These are phyloP conservation scores for Carex kokanica DNA, from an alignment of 176 grass and related monocot genomes.

Conservation along the genomic window DNA sequence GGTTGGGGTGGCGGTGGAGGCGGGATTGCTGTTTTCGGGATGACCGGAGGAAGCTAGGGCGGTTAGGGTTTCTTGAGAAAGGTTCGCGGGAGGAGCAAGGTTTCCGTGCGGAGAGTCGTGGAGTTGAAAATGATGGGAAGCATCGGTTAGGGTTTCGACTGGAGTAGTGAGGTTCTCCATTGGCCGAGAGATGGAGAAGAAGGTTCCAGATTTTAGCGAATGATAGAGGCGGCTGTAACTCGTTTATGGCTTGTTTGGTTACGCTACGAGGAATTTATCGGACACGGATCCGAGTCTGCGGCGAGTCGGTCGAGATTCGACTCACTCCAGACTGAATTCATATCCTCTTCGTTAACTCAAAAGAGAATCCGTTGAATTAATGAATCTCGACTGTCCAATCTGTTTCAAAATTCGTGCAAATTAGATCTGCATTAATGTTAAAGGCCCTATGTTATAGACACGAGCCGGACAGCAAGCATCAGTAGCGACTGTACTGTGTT, in stretches of 20 bases:
- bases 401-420: too few species aligned
- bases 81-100: conserved; percentile 25
- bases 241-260: neutral
- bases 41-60: conserved; percentile 36
- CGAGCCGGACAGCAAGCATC: too few species aligned
- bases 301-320: neutral
- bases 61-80: conserved; percentile 20
- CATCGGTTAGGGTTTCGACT: conserved; percentile 30
- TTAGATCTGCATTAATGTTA: too few species aligned
- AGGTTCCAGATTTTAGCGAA: conserved; percentile 8
- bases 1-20: conserved; percentile 25
- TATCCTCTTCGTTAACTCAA: too few species aligned
- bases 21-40: conserved; percentile 17
- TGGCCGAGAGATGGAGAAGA: neutral
- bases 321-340: neutral
- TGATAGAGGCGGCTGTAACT: neutral
- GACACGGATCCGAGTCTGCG: neutral
- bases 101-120: conserved; percentile 33
- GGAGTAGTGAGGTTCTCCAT: conserved; percentile 14
- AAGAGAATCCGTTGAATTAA: too few species aligned
- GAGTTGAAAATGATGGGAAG: conserved; percentile 4
- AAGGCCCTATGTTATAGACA: too few species aligned
- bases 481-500: too few species aligned
- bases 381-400: too few species aligned
- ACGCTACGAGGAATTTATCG: neutral